These are phyloP conservation scores for Amoebophrya sp. DNA, from an alignment of 169 alveolate genomes.

Conservation along the genomic window DNA sequence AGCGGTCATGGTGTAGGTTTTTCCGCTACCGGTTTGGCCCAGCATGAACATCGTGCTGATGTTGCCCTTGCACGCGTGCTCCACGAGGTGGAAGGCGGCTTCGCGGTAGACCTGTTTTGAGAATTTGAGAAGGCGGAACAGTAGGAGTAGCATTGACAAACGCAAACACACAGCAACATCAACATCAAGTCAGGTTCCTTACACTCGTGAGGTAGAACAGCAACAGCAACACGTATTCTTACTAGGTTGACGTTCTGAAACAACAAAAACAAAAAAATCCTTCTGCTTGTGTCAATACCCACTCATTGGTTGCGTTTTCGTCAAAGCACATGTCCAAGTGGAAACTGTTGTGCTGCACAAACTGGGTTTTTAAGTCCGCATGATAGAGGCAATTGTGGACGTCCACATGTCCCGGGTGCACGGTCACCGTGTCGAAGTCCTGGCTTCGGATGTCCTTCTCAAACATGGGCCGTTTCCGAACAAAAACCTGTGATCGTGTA, in stretches of 20 bases:
- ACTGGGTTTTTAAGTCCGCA: slow-evolving; percentile 47
- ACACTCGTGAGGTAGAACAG: no score
- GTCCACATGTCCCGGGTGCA: slow-evolving; percentile 19
- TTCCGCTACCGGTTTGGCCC: slow-evolving; percentile 50
- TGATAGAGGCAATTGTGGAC: slow-evolving; percentile 49
- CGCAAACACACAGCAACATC: no score
- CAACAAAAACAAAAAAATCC: no score
- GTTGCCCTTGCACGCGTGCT: slow-evolving; percentile 37
- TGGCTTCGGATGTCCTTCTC: slow-evolving; percentile 35
- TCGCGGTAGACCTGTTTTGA: slow-evolving; percentile 33
- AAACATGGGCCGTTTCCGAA: slow-evolving; percentile 47
- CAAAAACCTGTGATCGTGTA: slow-evolving; percentile 20
- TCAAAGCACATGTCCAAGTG: slow-evolving; percentile 35
- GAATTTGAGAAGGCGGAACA: no score
- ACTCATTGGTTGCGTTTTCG: not conserved
- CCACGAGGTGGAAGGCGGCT: slow-evolving; percentile 25
- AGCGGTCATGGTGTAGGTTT: slow-evolving; percentile 49
- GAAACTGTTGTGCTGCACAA: slow-evolving; percentile 39
- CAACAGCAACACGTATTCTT: no score
- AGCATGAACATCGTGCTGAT: slow-evolving; percentile 43
- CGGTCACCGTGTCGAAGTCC: slow-evolving; percentile 36
- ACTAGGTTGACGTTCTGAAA: no score
- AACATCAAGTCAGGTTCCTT: no score
- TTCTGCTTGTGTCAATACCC: no score
- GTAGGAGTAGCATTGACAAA: no score